These are phyloP conservation scores for Barnettozyma pratensis DNA, from an alignment of 805 yeast species.

Conservation along the genomic window DNA sequence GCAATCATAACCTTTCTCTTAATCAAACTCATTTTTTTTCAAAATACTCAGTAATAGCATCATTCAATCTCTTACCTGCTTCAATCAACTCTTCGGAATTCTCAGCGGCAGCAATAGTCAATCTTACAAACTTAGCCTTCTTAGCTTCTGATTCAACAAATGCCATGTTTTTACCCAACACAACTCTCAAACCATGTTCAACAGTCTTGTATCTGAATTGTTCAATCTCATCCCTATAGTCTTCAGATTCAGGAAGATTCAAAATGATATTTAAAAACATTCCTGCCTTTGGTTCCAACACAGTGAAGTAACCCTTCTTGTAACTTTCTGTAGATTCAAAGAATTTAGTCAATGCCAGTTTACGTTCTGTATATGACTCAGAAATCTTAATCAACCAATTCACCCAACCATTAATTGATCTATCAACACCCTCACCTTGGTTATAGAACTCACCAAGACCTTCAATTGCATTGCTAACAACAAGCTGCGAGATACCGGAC, in stretches of 20 bases:
- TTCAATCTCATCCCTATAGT: slow-evolving; percentile 14
- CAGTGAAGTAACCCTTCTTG: slow-evolving; percentile 27
- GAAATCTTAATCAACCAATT: slow-evolving; percentile 65
- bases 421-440: not conserved
- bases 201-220: slow-evolving; percentile 31
- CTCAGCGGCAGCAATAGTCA: slow-evolving; percentile 52
- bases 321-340: slow-evolving; percentile 41
- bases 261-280: slow-evolving; percentile 63
- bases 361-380: slow-evolving; percentile 53
- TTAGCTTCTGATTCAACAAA: slow-evolving; percentile 32
- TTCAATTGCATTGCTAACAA: slow-evolving; percentile 48
- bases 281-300: slow-evolving; percentile 61
- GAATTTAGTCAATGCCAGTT: slow-evolving; percentile 55
- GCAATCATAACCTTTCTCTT: not conserved
- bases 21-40: slow-evolving; percentile 10
- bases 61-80: slow-evolving; percentile 47
- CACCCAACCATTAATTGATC: slow-evolving; percentile 47
- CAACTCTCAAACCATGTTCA: slow-evolving; percentile 50
- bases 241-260: slow-evolving; percentile 13
- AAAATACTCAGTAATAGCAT: slow-evolving; percentile 42
- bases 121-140: slow-evolving; percentile 51
- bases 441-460: slow-evolving; percentile 50
- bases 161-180: slow-evolving; percentile 56
- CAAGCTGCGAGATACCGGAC: slow-evolving; percentile 63
- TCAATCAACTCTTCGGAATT: slow-evolving; percentile 41